Evolutionary conservation across 306 rosid species (phyloP).

Genomic region (Casuarina glauca): DNA sequence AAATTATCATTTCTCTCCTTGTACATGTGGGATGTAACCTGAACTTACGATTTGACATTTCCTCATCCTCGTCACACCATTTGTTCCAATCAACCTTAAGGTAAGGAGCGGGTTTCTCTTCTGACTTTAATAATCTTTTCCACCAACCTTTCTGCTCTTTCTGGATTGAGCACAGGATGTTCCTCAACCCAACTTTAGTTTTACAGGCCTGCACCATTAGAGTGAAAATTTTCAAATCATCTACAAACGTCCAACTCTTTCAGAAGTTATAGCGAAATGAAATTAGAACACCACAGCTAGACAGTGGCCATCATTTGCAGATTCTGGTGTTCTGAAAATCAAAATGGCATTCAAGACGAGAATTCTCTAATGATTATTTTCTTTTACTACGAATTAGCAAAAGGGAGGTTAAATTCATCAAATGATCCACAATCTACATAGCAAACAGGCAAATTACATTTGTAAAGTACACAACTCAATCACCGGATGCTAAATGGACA

Average conservation of each 20-base stretch:
- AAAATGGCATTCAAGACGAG: background rate
- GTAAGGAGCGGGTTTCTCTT: conserved; percentile 83
- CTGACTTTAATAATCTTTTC: conserved; percentile 73
- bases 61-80: conserved; percentile 88
- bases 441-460: background rate
- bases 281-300: background rate
- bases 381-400: background rate
- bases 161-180: conserved; percentile 72
- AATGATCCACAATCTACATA: background rate
- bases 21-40: background rate
- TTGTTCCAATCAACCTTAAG: conserved; percentile 84
- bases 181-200: conserved; percentile 69
- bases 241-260: conserved; percentile 15
- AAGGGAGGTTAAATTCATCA: background rate
- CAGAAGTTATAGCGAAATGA: background rate
- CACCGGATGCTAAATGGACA: background rate
- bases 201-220: conserved; percentile 52
- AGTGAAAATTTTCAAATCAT: conserved; percentile 10
- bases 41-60: conserved; percentile 59
- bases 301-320: background rate
- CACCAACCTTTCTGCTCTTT: conserved; percentile 83
- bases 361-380: background rate
- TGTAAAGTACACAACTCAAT: background rate
- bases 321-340: background rate
- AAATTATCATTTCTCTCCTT: background rate